A percentile compares a stretch with the other conserved stretches of the same genome.
Conservation (phyloP, 345 rosid genomes). For the Nasturtium officinale region DNA sequence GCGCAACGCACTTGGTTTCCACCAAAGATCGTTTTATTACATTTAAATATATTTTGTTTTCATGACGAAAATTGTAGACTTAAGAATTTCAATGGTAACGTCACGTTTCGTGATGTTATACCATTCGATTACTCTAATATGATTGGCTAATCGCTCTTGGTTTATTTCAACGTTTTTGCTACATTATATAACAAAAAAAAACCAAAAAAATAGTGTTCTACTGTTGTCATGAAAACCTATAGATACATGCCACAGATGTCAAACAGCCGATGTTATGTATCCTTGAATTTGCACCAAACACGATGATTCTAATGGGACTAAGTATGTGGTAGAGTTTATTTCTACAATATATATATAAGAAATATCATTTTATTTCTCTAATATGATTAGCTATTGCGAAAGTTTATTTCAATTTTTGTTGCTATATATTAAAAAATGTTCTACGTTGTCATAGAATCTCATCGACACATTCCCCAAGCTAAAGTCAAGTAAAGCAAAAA, state of each 20-base stretch:
- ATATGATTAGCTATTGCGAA: too few species aligned
- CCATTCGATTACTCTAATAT: background rate
- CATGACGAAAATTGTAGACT: slow-evolving; percentile 6
- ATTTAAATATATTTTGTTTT: background rate
- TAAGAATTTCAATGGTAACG: slow-evolving; percentile 7
- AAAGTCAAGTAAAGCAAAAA: too few species aligned
- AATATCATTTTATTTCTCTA: too few species aligned
- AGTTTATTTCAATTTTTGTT: too few species aligned
- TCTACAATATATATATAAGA: background rate
- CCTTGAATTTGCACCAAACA: background rate
- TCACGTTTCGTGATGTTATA: slow-evolving; percentile 22
- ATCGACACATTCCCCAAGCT: too few species aligned
- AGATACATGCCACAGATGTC: slow-evolving; percentile 21
- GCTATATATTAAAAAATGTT: too few species aligned
- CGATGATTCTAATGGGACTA: background rate
- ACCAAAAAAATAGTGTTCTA: background rate
- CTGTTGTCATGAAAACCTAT: background rate
- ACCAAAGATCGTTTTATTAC: background rate
- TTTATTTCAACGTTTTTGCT: slow-evolving; percentile 30
- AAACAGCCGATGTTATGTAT: background rate
- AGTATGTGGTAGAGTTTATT: background rate
- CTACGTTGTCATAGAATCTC: too few species aligned
- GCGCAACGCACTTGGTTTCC: slow-evolving; percentile 26
- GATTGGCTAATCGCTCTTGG: background rate
- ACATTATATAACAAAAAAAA: too few species aligned